Evolutionary conservation across 305 asterid genomes (phyloP).

Genomic region (Rubia tinctorum): DNA sequence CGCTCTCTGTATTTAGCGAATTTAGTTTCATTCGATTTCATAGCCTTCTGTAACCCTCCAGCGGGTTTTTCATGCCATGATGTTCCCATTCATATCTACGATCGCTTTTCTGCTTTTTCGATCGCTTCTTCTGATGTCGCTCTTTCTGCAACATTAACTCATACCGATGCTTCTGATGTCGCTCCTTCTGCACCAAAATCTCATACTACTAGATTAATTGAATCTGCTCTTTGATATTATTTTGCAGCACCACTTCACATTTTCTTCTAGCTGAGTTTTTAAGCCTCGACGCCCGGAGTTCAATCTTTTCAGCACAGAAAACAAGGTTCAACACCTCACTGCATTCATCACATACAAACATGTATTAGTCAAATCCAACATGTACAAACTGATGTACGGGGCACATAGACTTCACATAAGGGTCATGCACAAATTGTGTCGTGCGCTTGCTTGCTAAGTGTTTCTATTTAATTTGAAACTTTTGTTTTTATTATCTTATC

Average conservation of each 20-base stretch:
- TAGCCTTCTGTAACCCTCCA: constrained; percentile 2
- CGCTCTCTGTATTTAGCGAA: constrained; percentile 1
- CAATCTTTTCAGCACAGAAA: background rate
- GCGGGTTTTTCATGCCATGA: background rate
- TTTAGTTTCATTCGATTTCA: background rate
- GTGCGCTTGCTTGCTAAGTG: no score
- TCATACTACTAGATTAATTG: no score
- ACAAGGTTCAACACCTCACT: constrained; percentile 13
- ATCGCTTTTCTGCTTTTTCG: background rate
- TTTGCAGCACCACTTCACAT: background rate
- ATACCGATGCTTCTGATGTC: background rate
- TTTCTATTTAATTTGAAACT: no score
- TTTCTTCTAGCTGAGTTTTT: background rate
- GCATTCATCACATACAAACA: constrained; percentile 7
- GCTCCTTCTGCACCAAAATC: constrained; percentile 1
- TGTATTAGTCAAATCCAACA: no score
- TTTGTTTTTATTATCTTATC: no score
- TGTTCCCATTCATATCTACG: background rate
- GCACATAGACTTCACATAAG: no score
- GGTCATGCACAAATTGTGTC: no score
- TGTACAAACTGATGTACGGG: no score
- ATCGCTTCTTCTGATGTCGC: background rate
- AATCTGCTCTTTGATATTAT: no score
- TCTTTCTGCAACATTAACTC: background rate
- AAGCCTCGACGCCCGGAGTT: constrained; percentile 6